Conservation (phyloP, 306 rosid species). For the Inga laurina region DNA sequence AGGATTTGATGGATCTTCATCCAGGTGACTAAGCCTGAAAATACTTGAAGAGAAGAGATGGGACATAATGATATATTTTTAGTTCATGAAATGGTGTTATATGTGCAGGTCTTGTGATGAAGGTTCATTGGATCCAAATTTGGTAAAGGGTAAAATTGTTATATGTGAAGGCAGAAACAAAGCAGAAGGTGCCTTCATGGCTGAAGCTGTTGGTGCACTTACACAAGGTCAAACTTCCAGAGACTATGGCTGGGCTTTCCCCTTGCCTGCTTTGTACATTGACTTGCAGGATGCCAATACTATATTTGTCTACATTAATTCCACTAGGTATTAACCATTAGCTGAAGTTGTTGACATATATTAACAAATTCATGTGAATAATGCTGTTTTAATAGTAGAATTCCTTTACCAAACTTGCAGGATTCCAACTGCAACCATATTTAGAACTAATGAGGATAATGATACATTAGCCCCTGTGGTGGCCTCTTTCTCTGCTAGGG, state of each 20-base stretch:
- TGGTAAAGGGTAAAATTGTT: slow-evolving; percentile 46
- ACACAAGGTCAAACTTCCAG: background rate
- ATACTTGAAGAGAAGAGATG: background rate
- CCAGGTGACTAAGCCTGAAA: slow-evolving; percentile 22
- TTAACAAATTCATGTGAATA: background rate
- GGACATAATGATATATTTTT: background rate
- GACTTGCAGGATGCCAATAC: background rate
- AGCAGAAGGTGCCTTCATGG: background rate
- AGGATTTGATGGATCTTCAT: background rate
- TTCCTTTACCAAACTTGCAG: background rate
- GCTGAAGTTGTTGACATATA: background rate
- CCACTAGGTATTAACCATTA: slow-evolving; percentile 29
- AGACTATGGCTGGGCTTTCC: background rate
- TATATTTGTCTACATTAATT: slow-evolving; percentile 20
- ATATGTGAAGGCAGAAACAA: slow-evolving; percentile 18
- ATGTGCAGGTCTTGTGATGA: background rate
- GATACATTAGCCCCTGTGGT: background rate
- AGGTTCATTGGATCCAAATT: slow-evolving; percentile 18
- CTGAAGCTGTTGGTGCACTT: slow-evolving; percentile 36
- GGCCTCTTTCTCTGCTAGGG: slow-evolving; percentile 43
- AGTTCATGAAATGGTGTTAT: background rate
- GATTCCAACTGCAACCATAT: background rate
- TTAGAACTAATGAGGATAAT: background rate
- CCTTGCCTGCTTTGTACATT: slow-evolving; percentile 39
- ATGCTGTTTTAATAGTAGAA: background rate